Evolutionary conservation across 2,329 filamentous ascomycete genomes (phyloP).

Genomic region (Talaromyces funiculosus): DNA sequence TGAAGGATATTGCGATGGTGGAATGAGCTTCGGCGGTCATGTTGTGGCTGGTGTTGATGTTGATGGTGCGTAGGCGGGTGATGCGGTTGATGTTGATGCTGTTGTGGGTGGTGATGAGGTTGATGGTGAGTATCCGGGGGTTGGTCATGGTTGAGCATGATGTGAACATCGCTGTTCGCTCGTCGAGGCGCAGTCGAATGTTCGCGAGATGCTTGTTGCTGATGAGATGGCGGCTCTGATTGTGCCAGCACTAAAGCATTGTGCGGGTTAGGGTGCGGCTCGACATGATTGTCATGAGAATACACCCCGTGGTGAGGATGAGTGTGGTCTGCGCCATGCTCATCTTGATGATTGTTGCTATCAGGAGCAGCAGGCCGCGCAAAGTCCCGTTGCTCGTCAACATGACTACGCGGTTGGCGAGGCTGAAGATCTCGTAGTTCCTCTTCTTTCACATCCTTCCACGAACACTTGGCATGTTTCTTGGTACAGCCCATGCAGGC

Average conservation of each 20-base stretch:
- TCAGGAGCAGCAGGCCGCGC: neutral
- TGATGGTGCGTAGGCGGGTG: neutral
- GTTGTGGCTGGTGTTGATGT: neutral
- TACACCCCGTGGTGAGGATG: neutral
- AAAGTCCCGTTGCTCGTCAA: conserved; percentile 9
- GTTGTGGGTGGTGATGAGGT: conserved; percentile 17
- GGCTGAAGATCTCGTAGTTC: conserved; percentile 47
- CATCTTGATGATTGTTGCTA: conserved; percentile 2
- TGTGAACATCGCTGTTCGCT: conserved; percentile 35
- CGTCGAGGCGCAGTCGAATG: conserved; percentile 27
- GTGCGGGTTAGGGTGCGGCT: neutral
- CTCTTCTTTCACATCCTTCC: conserved; percentile 72
- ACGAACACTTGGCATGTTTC: conserved; percentile 83
- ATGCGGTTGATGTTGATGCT: neutral
- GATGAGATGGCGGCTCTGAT: conserved; percentile 7
- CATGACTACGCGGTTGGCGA: conserved; percentile 10
- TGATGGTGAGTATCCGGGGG: conserved; percentile 16
- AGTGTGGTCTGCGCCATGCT: neutral
- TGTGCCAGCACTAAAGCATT: neutral
- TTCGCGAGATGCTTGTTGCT: conserved; percentile 20
- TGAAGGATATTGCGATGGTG: conserved; percentile 14
- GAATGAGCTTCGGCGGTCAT: conserved; percentile 1
- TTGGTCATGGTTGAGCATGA: conserved; percentile 12
- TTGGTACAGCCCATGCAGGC: conserved; percentile 83
- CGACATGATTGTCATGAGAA: neutral